Conservation (phyloP, 1,139 yeast species). For the Protomyces pachydermus region DNA sequence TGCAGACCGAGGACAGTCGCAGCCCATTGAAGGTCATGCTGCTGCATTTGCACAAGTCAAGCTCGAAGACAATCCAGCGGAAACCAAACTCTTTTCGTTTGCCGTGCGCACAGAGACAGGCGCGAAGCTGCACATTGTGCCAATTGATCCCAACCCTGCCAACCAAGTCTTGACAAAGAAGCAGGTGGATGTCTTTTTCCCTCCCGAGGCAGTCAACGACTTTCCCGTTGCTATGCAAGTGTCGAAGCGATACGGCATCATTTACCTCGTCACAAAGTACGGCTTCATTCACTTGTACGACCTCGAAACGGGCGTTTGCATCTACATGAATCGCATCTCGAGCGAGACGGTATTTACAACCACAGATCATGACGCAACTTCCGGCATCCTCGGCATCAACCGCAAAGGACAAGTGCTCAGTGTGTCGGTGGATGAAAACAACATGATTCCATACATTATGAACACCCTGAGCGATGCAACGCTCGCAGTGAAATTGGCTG, state of each 20-base stretch:
- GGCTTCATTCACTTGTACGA: constrained; percentile 96
- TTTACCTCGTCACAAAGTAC: constrained; percentile 85
- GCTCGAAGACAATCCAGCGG: constrained; percentile 66
- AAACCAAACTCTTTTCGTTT: constrained; percentile 80
- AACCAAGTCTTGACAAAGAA: constrained; percentile 86
- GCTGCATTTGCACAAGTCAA: constrained; percentile 77
- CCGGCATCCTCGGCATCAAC: constrained; percentile 90
- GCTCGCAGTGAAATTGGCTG: constrained; percentile 80
- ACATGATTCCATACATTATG: constrained; percentile 83
- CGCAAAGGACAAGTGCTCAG: constrained; percentile 93
- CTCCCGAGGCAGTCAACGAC: constrained; percentile 92
- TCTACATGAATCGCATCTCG: constrained; percentile 93
- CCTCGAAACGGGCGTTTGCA: constrained; percentile 82
- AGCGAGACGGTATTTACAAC: constrained; percentile 96
- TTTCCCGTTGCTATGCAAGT: constrained; percentile 94
- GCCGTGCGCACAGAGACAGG: constrained; percentile 82
- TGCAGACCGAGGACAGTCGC: constrained; percentile 83
- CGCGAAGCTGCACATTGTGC: constrained; percentile 86
- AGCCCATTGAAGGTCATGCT: constrained; percentile 97
- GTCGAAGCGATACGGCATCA: constrained; percentile 76
- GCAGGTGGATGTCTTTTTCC: constrained; percentile 89
- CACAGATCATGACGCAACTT: constrained; percentile 60
- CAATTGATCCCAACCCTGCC: constrained; percentile 85
- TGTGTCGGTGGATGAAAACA: constrained; percentile 80
- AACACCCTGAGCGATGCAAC: constrained; percentile 81